Percentiles rank a stretch among this genome's conserved stretches.
Conservation (phyloP, 768 basidiomycete genomes). For the Boletus tomentosulus region DNA sequence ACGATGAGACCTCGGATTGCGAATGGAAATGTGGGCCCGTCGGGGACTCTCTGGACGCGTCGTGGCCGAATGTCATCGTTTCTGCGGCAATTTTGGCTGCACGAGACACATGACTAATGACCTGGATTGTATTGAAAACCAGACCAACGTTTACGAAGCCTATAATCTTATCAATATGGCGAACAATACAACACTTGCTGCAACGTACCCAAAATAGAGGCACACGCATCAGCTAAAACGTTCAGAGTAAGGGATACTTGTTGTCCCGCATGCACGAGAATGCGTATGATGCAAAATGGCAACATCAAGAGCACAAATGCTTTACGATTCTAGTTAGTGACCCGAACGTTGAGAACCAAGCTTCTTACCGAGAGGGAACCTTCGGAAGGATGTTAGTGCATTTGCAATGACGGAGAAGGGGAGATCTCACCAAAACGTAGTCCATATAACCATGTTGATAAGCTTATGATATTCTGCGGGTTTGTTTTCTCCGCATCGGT, state of each 20-base stretch:
- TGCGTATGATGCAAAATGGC: slow-evolving; percentile 52
- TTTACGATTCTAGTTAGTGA: slow-evolving; percentile 24
- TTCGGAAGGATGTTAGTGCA: slow-evolving; percentile 21
- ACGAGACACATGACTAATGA: slow-evolving; percentile 46
- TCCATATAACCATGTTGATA: slow-evolving; percentile 55
- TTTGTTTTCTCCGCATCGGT: slow-evolving; percentile 40
- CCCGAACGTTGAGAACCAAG: not conserved
- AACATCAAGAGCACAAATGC: slow-evolving; percentile 58
- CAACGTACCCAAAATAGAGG: slow-evolving; percentile 51
- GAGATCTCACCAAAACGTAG: slow-evolving; percentile 62
- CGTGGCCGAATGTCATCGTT: slow-evolving; percentile 21
- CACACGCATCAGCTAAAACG: slow-evolving; percentile 49
- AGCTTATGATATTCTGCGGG: slow-evolving; percentile 56
- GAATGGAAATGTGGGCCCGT: not conserved
- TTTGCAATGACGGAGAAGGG: not conserved
- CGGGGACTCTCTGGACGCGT: slow-evolving; percentile 21
- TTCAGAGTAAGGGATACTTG: slow-evolving; percentile 42
- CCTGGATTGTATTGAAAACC: slow-evolving; percentile 65
- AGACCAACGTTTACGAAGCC: slow-evolving; percentile 62
- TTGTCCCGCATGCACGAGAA: slow-evolving; percentile 47
- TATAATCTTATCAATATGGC: slow-evolving; percentile 24
- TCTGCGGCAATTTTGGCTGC: slow-evolving; percentile 4
- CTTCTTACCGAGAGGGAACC: slow-evolving; percentile 57
- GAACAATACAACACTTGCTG: not conserved
- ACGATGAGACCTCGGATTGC: not conserved